phyloP scores from a whole-genome alignment of 257 asterid species.

The Solanum bulbocastanum region DNA sequence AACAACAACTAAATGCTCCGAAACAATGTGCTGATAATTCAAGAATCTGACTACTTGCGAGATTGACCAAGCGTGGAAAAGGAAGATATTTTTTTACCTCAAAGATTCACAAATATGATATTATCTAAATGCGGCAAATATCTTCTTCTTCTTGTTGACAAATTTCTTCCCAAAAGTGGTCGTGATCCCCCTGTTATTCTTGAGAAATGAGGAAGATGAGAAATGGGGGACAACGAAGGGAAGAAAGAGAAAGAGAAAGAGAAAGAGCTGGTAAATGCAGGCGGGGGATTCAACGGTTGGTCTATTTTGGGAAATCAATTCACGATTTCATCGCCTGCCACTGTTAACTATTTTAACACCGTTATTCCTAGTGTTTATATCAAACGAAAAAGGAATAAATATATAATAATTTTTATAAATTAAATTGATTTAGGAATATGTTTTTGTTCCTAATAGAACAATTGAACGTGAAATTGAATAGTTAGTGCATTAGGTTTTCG shows the following conservation, averaged over 20 bases:
- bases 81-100: neutral
- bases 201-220: neutral
- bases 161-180: neutral
- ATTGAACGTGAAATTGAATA: neutral
- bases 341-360: neutral
- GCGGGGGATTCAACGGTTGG: neutral
- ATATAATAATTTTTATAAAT: neutral
- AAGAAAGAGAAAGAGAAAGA: neutral
- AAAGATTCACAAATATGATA: neutral
- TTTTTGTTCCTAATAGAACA: neutral
- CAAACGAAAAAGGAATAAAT: neutral
- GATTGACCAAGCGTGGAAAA: too few relatives aligned
- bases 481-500: neutral
- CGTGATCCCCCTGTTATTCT: conserved; percentile 1
- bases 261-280: neutral
- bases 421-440: neutral
- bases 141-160: neutral
- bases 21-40: neutral
- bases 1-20: neutral
- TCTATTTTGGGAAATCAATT: neutral
- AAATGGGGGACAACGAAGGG: conserved; percentile 16
- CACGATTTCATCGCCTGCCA: neutral
- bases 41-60: neutral
- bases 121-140: neutral
- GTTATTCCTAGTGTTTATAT: too few relatives aligned